Base-by-base conservation (phyloP, 1,284 basidiomycete genomes). In the Somion occarium region DNA sequence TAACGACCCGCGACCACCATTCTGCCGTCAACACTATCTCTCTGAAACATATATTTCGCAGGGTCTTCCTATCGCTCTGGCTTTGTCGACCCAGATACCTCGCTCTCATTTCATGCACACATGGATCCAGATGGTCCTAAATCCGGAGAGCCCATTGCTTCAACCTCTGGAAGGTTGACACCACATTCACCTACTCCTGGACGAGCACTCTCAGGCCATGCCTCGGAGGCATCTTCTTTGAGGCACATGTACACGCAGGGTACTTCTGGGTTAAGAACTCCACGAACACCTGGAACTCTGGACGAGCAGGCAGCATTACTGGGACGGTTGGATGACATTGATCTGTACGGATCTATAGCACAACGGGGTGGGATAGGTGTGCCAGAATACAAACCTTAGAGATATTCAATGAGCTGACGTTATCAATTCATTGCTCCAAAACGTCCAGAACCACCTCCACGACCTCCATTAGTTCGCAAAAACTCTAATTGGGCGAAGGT, bases 401-500 rank as follows among this genome's bases (percentile, higher is more conserved):
- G 37, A 52, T 41, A 23, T n/a, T 26, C 24, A 15, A 20, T 24
- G 19, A 23, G 13, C 24, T 25, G 20, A 20, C 18, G 44, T 41
- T 7, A 22, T 20, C n/a, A n/a, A 22, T 49, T 13, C 46, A 9
- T 47, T 42, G 12, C 20, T 39, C 12, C 20, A 24, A 18, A 20
- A 15, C 2, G 37, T 48, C 15, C 46, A n/a, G 44, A 18, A n/a
- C 30, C 48, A 2, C 15, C 38, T 4, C 45, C 23, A 2, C 49
- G 44, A 2, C 48, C 49, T 12, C 48, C 54, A 2, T 25, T 42
- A 0, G 56, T 55, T 48, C 53, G 61, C 4, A 55, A 55, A 22
- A 53, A 56, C 23, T 62, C 64, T 15, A 58, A 51, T 2, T 66
- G 65, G 61, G 59, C 63, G 42, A 65, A 64, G 57, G 57, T 75